phyloP scores from a whole-genome alignment of 1,139 yeast species.

The Nadsonia commutata region DNA sequence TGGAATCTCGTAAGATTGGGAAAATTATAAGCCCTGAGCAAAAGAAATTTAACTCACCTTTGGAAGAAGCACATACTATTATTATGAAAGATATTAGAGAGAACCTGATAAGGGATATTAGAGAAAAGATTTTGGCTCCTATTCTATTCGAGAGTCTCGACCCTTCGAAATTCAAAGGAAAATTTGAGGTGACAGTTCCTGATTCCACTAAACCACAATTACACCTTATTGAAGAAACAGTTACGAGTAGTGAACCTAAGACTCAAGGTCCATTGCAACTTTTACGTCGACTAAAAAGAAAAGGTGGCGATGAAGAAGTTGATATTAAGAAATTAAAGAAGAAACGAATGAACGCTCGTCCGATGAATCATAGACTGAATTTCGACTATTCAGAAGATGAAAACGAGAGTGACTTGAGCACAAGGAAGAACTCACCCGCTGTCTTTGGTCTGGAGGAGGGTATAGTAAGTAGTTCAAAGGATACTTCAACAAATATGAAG shows the following conservation, averaged over 20 bases:
- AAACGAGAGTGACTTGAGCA: slow-evolving; percentile 26
- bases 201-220: slow-evolving; percentile 1
- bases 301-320: slow-evolving; percentile 1
- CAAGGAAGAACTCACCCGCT: slow-evolving; percentile 26
- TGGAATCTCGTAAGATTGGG: background rate
- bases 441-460: slow-evolving; percentile 9
- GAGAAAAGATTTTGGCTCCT: slow-evolving; percentile 65
- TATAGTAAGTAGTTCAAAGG: background rate
- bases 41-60: slow-evolving; percentile 13
- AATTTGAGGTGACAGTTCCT: slow-evolving; percentile 15
- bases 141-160: slow-evolving; percentile 46
- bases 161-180: slow-evolving; percentile 43
- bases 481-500: background rate
- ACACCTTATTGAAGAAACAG: slow-evolving; percentile 11
- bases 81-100: slow-evolving; percentile 50
- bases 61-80: slow-evolving; percentile 44
- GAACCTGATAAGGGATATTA: slow-evolving; percentile 54
- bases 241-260: slow-evolving; percentile 13
- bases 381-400: slow-evolving; percentile 36
- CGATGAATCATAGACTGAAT: slow-evolving; percentile 63
- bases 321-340: slow-evolving; percentile 12
- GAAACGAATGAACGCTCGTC: slow-evolving; percentile 26
- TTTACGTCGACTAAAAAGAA: background rate
- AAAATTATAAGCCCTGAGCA: background rate
- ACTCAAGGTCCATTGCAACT: background rate